These are phyloP conservation scores for Terana coerulea DNA, from an alignment of 768 basidiomycete genomes.

Conservation along the genomic window DNA sequence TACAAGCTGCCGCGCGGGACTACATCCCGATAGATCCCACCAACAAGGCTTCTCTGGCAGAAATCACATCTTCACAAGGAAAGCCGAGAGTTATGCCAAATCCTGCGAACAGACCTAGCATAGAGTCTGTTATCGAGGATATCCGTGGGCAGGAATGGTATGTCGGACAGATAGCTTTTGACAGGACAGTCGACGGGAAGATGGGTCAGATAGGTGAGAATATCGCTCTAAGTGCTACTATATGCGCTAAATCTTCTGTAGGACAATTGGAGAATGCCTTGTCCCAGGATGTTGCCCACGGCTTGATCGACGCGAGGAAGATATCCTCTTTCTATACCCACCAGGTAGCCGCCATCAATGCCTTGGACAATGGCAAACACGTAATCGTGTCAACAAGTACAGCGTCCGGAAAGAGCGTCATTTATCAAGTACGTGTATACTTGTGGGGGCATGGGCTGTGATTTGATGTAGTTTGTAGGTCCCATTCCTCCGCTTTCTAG, in stretches of 20 bases:
- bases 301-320: constrained; percentile 53
- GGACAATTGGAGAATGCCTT: constrained; percentile 52
- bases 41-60: constrained; percentile 2
- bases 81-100: constrained; percentile 30
- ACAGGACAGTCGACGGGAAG: constrained; percentile 50
- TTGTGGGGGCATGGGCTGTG: background rate
- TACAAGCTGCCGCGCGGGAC: constrained; percentile 64
- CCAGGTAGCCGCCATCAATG: constrained; percentile 70
- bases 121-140: constrained; percentile 56
- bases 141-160: constrained; percentile 62
- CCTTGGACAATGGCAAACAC: constrained; percentile 52
- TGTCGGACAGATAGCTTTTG: constrained; percentile 60
- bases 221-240: background rate
- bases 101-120: constrained; percentile 51
- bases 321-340: constrained; percentile 64
- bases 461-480: constrained; percentile 46
- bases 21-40: constrained; percentile 68
- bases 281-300: constrained; percentile 50
- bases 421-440: constrained; percentile 64
- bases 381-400: constrained; percentile 90
- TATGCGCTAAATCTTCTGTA: constrained; percentile 18
- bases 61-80: constrained; percentile 7
- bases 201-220: constrained; percentile 47
- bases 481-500: constrained; percentile 63
- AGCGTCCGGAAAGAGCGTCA: constrained; percentile 85